Evolutionary conservation across 169 alveolate genomes (phyloP), one percentile per base, ranked within the genome.

Genomic region (Plasmodium adleri): DNA sequence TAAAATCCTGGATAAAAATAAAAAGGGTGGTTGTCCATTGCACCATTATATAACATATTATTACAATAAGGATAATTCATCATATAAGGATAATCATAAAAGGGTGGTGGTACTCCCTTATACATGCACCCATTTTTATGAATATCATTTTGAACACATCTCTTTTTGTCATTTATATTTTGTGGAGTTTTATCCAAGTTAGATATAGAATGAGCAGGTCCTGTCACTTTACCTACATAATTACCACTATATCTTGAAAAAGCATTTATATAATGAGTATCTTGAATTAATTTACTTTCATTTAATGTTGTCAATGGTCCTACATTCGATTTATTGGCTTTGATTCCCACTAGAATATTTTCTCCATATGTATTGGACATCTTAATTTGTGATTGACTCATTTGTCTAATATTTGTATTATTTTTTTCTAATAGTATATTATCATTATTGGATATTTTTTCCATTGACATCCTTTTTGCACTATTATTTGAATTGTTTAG

Each of bases 151-250:
- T 70, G 64, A 43, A 47, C 17, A 26, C 10, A 4, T 6, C 3
- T 47, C 20, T 74, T 74, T 24, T 64, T 3, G 2, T 70, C 88
- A 10, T 24, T 56, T 13, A 39, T 54, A 26, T 64, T 54, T 26
- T 76, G 88, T 10, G 88, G 88, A 13, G 43, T 76, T 56, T 76
- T 76, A 63, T 76, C 88, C 1, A 32, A 47, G 15, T 12, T 26
- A 58, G 68, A 67, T 5, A 76, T 63, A 2, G 88, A 58, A n/a
- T 17, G 28, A 24, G 88, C 52, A 6, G 88, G 88, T 20, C 88
- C 88, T 3, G 88, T 76, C 12, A 76, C 88, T 28, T 62, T 76
- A 9, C 88, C 88, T 22, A 76, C 10, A 70, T 76, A 76, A 64
- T 76, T 64, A 3, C 88, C 88, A 62, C 45, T 47, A 49, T 12